phyloP scores from a whole-genome alignment of 176 grass and related monocot species.

The Oropetium thomaeum region DNA sequence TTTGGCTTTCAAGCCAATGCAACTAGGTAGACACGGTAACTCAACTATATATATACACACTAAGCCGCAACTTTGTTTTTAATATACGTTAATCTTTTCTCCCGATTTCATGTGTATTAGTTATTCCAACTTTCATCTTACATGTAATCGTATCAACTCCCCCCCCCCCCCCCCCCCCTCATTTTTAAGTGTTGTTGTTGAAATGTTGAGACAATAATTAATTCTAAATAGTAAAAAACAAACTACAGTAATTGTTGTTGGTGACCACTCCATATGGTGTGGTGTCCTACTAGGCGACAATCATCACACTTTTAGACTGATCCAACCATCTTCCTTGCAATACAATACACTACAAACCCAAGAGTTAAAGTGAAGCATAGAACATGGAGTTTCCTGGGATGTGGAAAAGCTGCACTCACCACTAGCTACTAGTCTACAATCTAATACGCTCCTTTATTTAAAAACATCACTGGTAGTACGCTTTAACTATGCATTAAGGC shows the following conservation, averaged over 20 bases:
- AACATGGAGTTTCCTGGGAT: neutral
- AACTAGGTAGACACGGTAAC: neutral
- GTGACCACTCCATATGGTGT: neutral
- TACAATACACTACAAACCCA: neutral
- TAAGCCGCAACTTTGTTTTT: no score
- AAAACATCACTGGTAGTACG: neutral
- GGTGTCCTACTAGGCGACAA: conserved; percentile 15
- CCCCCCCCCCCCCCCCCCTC: no score
- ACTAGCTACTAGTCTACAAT: neutral
- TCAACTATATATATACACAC: neutral
- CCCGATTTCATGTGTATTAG: no score
- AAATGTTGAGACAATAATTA: no score
- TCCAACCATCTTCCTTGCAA: conserved; percentile 22
- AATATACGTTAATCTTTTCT: no score
- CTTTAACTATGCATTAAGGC: conserved; percentile 38
- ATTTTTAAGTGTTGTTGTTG: no score
- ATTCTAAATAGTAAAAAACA: no score
- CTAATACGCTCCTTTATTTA: neutral
- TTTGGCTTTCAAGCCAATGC: neutral
- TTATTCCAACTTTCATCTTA: no score
- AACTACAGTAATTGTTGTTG: no score
- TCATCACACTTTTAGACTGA: neutral
- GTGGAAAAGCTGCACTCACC: conserved; percentile 20
- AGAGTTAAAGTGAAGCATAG: neutral
- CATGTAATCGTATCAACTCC: no score